Evolutionary conservation across 2,329 filamentous ascomycete genomes (phyloP), one percentile per base, ranked within the genome.

Genomic region (Arthrinium phaeospermum): DNA sequence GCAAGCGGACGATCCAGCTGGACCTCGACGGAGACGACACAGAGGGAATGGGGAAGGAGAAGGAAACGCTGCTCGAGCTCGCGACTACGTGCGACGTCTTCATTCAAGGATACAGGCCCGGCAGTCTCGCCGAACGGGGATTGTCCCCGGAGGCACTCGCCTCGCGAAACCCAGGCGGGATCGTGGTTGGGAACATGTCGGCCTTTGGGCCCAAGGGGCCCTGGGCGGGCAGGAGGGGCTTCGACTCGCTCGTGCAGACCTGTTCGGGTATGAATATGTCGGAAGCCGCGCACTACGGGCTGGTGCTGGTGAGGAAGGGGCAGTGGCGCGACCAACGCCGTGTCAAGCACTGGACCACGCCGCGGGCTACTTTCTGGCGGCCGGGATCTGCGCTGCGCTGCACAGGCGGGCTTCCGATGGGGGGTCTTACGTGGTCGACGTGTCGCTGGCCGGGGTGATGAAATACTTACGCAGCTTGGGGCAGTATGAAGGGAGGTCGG

Each of bases 311-410:
- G 82, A 81, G 0, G 83, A 85, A 67, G 71, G 79, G 0, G 84
- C 85, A 67, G 71, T 79, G 0, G 84, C 85, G 0, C 82, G 83
- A 0, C 79, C 84, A 0, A 80, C 85, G 45, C 89, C 89, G 0
- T 88, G 85, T 71, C 89, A 91, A 77, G 88, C 86, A 0, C 81
- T 91, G 0, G 89, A 91, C 76, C 87, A 91, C 73, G 86, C 83
- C 0, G 83, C 83, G 0, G 89, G 89, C 0, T 90, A 88, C 71
- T 81, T 90, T 27, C 82, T 91, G 0, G 87, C 88, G 0, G 80
- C 87, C 0, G 88, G 89, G 0, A 83, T 90, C 2, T 79, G 83
- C 34, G 85, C 87, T 0, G 88, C 88, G 0, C 61, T 91, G 5
- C 86, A 88, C 72, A 83, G 82, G 69, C 82, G 85, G 19, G 83